Evolutionary conservation across 768 basidiomycete genomes (phyloP).

Genomic region (Nevesoporus exiguus): DNA sequence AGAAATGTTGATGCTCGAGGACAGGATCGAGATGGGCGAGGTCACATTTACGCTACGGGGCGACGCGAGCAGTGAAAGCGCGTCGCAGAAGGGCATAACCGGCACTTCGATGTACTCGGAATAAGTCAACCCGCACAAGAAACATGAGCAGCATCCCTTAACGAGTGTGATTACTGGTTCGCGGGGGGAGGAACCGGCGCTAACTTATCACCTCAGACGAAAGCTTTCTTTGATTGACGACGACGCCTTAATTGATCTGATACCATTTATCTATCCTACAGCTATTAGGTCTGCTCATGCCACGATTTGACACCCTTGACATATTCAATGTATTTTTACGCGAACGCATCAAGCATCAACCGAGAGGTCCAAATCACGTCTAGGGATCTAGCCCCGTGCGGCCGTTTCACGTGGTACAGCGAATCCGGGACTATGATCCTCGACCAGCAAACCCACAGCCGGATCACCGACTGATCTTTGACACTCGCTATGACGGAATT

Average conservation of each 20-base stretch:
- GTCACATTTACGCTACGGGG: conserved; percentile 19
- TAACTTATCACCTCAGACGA: neutral
- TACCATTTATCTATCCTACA: neutral
- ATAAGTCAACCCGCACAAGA: neutral
- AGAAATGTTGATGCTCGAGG: conserved; percentile 14
- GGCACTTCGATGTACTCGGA: neutral
- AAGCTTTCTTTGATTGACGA: neutral
- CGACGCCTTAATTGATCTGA: neutral
- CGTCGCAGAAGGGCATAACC: neutral
- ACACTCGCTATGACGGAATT: conserved; percentile 5
- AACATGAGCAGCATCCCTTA: neutral
- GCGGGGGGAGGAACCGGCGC: neutral
- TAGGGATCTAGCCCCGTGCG: neutral
- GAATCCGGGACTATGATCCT: neutral
- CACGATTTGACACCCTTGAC: neutral
- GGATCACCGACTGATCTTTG: neutral
- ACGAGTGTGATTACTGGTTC: neutral
- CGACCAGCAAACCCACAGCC: neutral
- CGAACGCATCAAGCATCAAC: neutral
- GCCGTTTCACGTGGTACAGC: neutral
- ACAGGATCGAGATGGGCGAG: conserved; percentile 20
- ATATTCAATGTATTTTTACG: conserved; percentile 4
- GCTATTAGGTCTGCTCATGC: neutral
- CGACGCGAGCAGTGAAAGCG: neutral
- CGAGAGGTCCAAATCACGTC: neutral